These are phyloP conservation scores for Curvularia sp. DNA, from an alignment of 2,329 filamentous ascomycete genomes.

Conservation along the genomic window DNA sequence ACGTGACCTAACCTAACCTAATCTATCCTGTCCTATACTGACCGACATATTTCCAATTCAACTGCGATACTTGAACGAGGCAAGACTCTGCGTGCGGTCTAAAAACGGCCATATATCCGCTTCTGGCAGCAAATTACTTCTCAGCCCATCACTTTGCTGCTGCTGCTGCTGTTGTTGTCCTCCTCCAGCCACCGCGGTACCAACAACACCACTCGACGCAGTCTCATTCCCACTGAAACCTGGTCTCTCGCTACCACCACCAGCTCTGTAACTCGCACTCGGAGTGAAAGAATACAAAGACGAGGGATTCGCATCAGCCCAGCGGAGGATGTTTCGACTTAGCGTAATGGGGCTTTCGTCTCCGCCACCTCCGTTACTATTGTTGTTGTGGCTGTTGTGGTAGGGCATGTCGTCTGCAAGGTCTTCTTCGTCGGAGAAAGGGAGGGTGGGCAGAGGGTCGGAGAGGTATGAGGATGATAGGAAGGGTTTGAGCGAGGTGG, in stretches of 20 bases:
- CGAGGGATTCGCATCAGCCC: constrained; percentile 46
- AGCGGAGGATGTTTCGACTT: constrained; percentile 51
- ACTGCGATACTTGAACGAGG: constrained; percentile 6
- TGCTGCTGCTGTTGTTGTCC: neutral
- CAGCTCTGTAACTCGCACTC: neutral
- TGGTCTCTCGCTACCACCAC: neutral
- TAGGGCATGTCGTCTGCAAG: constrained; percentile 30
- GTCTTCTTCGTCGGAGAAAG: constrained; percentile 20
- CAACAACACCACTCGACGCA: neutral
- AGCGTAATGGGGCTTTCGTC: constrained; percentile 44
- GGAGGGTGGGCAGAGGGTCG: constrained; percentile 13
- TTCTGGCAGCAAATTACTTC: constrained; percentile 1
- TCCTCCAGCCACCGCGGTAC: neutral
- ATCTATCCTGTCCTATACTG: neutral
- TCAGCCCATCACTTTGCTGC: neutral
- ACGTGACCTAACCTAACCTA: neutral
- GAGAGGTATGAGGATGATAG: constrained; percentile 14
- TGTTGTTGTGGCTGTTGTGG: neutral
- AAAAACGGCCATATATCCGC: constrained; percentile 10
- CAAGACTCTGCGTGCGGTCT: neutral
- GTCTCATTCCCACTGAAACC: neutral
- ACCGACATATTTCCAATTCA: neutral
- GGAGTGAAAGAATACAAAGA: constrained; percentile 9
- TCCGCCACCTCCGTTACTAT: neutral
- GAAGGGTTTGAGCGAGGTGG: constrained; percentile 10